Conservation (phyloP, 805 yeast genomes). For the Barnettozyma salicaria region DNA sequence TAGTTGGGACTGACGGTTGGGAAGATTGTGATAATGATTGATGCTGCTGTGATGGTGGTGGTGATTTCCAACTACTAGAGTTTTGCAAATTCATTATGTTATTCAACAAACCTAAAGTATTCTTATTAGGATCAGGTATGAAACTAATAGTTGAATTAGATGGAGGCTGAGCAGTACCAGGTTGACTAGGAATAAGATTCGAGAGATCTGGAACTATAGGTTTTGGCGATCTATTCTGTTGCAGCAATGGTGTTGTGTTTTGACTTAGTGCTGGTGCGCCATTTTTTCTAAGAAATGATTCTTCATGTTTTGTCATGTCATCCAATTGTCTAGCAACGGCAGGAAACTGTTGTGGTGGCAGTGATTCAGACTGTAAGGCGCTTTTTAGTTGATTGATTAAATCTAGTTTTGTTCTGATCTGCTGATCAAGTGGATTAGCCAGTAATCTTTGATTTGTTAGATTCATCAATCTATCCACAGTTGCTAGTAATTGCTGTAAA, state of each 20-base stretch:
- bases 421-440: constrained; percentile 28
- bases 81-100: constrained; percentile 18
- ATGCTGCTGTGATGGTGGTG: no score
- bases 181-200: constrained; percentile 1
- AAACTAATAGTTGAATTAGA: no score
- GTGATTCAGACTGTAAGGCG: constrained; percentile 30
- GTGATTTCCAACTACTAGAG: no score
- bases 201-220: neutral
- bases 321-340: constrained; percentile 35
- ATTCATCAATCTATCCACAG: constrained; percentile 31
- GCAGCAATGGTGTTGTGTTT: constrained; percentile 4
- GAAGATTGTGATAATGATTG: no score
- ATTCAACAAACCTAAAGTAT: constrained; percentile 18
- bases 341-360: constrained; percentile 28
- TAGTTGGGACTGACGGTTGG: constrained; percentile 6
- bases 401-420: constrained; percentile 26
- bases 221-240: no score
- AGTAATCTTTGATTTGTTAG: constrained; percentile 30
- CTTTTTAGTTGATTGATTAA: constrained; percentile 31
- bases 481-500: constrained; percentile 26
- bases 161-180: no score
- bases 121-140: no score
- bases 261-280: constrained; percentile 14
- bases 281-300: constrained; percentile 28
- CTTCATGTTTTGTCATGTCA: constrained; percentile 32